Percentiles rank a stretch among this genome's conserved stretches.
Evolutionary conservation across 176 grass and related monocot genomes (phyloP).

Genomic region (Triticum turgidum): DNA sequence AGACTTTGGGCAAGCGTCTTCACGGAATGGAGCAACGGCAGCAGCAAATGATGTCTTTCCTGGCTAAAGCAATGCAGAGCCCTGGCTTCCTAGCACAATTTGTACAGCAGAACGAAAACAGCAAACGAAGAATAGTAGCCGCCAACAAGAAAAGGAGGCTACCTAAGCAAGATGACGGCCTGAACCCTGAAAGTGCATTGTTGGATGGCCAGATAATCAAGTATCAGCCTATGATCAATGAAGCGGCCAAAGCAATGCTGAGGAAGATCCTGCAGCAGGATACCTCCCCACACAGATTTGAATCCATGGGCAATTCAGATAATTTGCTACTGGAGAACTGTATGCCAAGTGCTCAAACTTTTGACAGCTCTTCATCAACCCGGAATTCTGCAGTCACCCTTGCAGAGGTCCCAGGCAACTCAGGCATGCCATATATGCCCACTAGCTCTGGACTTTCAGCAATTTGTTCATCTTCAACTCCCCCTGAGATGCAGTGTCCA

Average conservation of each 20-base stretch:
- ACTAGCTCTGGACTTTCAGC: constrained; percentile 67
- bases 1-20: constrained; percentile 76
- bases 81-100: constrained; percentile 87
- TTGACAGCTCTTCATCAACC: constrained; percentile 53
- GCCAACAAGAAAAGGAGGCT: constrained; percentile 80
- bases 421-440: constrained; percentile 43
- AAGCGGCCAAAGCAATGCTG: constrained; percentile 90
- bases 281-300: constrained; percentile 48
- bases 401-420: constrained; percentile 59
- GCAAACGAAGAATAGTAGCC: constrained; percentile 58
- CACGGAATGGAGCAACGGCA: constrained; percentile 91
- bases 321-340: constrained; percentile 58
- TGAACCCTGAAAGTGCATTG: constrained; percentile 39
- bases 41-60: constrained; percentile 96
- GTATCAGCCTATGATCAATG: constrained; percentile 90
- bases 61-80: constrained; percentile 87
- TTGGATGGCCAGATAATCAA: constrained; percentile 90
- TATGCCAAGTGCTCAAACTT: constrained; percentile 44
- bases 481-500: constrained; percentile 55
- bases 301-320: constrained; percentile 48
- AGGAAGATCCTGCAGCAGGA: constrained; percentile 86
- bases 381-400: constrained; percentile 79
- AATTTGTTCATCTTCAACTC: constrained; percentile 42
- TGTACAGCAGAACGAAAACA: constrained; percentile 86
- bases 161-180: constrained; percentile 60